Evolutionary conservation across 768 basidiomycete species (phyloP).

Genomic region (Pisolithus microcarpus): DNA sequence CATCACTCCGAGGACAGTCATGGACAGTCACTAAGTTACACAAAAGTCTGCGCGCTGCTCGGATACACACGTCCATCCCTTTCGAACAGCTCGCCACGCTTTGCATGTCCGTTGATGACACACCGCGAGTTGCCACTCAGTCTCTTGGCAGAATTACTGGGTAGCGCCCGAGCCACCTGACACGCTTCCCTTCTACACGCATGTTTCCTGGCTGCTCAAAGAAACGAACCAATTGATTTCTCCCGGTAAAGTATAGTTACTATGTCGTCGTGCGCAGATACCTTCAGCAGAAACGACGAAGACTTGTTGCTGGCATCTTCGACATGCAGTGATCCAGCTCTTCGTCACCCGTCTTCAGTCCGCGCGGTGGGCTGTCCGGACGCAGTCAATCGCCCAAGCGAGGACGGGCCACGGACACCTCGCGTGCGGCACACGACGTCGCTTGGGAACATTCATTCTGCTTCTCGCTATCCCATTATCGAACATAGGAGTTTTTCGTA

Average conservation of each 20-base stretch:
- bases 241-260: background rate
- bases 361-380: conserved; percentile 27
- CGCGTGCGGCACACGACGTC: conserved; percentile 15
- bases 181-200: background rate
- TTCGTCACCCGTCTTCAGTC: background rate
- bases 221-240: background rate
- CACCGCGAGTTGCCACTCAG: no score
- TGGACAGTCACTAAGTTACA: no score
- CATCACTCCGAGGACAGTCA: no score
- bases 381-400: conserved; percentile 2
- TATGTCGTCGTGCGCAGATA: conserved; percentile 34
- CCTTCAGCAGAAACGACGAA: conserved; percentile 70
- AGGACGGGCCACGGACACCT: conserved; percentile 9
- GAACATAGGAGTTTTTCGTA: conserved; percentile 7
- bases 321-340: conserved; percentile 6
- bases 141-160: no score
- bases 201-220: background rate
- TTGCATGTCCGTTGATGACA: no score
- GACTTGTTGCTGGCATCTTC: conserved; percentile 81
- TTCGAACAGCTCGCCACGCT: no score
- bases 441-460: background rate
- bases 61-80: no score
- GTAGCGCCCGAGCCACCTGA: no score
- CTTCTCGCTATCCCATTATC: conserved; percentile 1
- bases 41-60: no score